phyloP scores from a whole-genome alignment of 768 basidiomycete genomes.

The Calocybe cyanea region DNA sequence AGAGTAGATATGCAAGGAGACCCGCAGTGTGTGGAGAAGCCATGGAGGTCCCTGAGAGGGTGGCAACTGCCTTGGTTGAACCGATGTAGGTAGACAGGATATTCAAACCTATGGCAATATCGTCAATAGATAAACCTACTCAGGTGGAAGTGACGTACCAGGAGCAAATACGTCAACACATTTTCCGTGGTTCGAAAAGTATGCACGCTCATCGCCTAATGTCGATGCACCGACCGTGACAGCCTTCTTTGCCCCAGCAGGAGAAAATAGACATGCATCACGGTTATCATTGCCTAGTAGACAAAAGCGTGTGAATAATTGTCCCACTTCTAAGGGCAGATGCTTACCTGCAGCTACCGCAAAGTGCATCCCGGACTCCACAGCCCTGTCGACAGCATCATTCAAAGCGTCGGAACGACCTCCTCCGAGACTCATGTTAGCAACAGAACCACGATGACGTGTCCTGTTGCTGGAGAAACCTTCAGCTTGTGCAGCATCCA shows the following conservation, averaged over 20 bases:
- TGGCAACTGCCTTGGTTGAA: constrained; percentile 54
- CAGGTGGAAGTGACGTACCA: constrained; percentile 30
- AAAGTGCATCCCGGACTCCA: constrained; percentile 84
- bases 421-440: constrained; percentile 97
- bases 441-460: constrained; percentile 89
- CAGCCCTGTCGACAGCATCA: constrained; percentile 79
- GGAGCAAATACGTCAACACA: constrained; percentile 96
- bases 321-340: not conserved
- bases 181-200: constrained; percentile 88
- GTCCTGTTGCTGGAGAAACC: constrained; percentile 70
- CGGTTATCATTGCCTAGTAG: constrained; percentile 72
- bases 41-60: constrained; percentile 91
- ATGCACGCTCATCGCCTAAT: constrained; percentile 74
- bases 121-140: not conserved
- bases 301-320: constrained; percentile 1
- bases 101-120: constrained; percentile 58
- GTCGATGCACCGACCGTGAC: constrained; percentile 94
- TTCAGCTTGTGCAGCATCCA: constrained; percentile 60
- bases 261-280: constrained; percentile 91
- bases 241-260: constrained; percentile 83
- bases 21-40: constrained; percentile 92
- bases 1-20: constrained; percentile 87
- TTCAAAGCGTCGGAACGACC: constrained; percentile 88
- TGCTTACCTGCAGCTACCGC: constrained; percentile 89
- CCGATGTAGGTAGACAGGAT: constrained; percentile 87